A percentile compares a stretch with the other conserved stretches of the same genome.
phyloP scores from a whole-genome alignment of 1,284 basidiomycete species.

The Puccinia triticina region DNA sequence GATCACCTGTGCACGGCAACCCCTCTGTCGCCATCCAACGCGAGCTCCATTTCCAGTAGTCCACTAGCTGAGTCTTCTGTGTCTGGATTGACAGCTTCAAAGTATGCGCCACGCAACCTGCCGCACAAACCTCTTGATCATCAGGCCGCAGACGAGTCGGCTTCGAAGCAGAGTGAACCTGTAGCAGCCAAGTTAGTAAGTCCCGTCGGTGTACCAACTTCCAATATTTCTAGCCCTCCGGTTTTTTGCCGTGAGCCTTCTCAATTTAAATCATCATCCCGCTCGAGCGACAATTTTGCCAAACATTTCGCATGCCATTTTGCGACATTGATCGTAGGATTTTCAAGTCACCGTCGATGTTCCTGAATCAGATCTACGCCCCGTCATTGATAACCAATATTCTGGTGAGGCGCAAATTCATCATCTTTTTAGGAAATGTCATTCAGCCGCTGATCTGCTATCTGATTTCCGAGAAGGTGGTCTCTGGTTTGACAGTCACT shows the following conservation, averaged over 20 bases:
- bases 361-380: neutral
- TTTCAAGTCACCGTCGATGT: conserved; percentile 41
- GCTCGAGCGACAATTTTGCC: neutral
- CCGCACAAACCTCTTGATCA: neutral
- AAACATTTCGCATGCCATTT: neutral
- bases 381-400: conserved; percentile 10
- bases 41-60: conserved; percentile 17
- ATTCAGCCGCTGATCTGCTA: neutral
- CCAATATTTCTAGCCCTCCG: neutral
- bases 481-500: no score
- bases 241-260: conserved; percentile 34
- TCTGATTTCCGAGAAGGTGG: neutral
- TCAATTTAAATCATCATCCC: neutral
- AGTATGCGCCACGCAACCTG: neutral
- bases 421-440: neutral
- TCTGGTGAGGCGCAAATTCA: neutral
- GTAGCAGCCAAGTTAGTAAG: neutral
- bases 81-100: neutral
- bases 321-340: conserved; percentile 8
- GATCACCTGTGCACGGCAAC: neutral
- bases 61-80: conserved; percentile 10
- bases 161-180: neutral
- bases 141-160: neutral
- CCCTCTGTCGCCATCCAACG: neutral
- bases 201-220: neutral